Conservation (phyloP, 78 protist genomes). For the Speleostelium caveatum region DNA sequence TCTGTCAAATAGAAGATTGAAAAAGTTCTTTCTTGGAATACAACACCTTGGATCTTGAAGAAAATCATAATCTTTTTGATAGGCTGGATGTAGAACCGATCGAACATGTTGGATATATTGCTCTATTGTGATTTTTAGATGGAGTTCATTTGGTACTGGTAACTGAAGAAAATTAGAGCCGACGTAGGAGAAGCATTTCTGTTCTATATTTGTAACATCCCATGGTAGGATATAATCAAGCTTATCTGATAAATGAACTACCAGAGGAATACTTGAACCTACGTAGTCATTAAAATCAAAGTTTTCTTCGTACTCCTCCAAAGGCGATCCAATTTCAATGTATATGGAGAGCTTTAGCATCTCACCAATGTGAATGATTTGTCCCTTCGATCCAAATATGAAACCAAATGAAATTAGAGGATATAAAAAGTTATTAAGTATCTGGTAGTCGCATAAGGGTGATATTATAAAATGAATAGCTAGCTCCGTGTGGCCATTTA, state of each 20-base stretch:
- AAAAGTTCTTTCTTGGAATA: conserved; percentile 26
- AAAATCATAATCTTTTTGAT: neutral
- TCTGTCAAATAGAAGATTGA: conserved; percentile 16
- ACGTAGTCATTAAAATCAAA: neutral
- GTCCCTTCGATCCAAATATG: conserved; percentile 14
- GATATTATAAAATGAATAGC: conserved; percentile 11
- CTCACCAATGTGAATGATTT: conserved; percentile 21
- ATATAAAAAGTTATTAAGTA: conserved; percentile 20
- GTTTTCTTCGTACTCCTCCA: neutral
- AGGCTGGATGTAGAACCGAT: neutral
- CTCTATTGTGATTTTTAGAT: neutral
- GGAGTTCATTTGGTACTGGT: neutral
- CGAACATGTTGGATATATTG: neutral
- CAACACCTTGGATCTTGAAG: neutral
- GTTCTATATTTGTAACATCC: neutral
- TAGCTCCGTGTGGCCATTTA: neutral
- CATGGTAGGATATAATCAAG: conserved; percentile 1
- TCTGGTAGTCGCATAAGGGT: conserved; percentile 16
- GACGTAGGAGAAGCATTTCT: neutral
- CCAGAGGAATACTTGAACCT: conserved; percentile 9
- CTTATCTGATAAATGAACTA: conserved; percentile 3
- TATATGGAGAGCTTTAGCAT: neutral
- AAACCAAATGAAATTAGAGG: conserved; percentile 51
- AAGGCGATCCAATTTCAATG: conserved; percentile 49
- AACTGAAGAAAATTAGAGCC: neutral